Evolutionary conservation across 1,284 basidiomycete species (phyloP), one percentile per base, ranked within the genome.

Genomic region (Mycena citricolor): DNA sequence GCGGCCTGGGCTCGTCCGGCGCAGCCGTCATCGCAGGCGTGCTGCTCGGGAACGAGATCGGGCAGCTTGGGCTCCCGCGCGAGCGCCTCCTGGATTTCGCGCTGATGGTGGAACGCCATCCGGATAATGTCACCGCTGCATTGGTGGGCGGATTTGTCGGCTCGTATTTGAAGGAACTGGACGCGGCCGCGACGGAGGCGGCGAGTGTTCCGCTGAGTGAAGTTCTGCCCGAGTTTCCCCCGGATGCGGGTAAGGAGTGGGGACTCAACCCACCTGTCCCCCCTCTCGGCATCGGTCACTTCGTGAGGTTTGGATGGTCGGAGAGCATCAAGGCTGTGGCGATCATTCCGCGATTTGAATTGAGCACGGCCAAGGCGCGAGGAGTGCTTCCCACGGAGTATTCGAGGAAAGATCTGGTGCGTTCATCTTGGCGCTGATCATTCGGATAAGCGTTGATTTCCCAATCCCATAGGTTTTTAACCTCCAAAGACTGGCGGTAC

Each of bases 131-230:
- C 54, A 97, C 97, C 0, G 97, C 97, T 1, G 95, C 95, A 0
- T 80, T 99, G 25, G 79, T 98, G 23, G 97, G 97, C 29, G 97
- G 97, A 0, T 99, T 99, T 63, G 92, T 99, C n/a, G 97, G 95
- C 8, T 91, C 89, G 5, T 99, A 99, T 71, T 78, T 99, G 44
- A 80, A 87, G 47, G 95, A 98, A 63, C 78, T 99, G 28, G 90
- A 91, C 59, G 79, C 83, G 25, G 78, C 74, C 25, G 82, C 86
- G 0, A 83, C 71, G 39, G 80, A 80, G 58, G 90, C 90, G 0
- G 87, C 92, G 0, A 86, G 84, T 52, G 93, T 99, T 3, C 97
- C 97, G 1, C 76, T 99, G 31, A 90, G 90, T 36, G 97, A 99
- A 65, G 95, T 99, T 14, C 71, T 99, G 19, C 97, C 95, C 0